Base-by-base conservation (phyloP, 495 filamentous ascomycete species). In the Neurospora sp. region DNA sequence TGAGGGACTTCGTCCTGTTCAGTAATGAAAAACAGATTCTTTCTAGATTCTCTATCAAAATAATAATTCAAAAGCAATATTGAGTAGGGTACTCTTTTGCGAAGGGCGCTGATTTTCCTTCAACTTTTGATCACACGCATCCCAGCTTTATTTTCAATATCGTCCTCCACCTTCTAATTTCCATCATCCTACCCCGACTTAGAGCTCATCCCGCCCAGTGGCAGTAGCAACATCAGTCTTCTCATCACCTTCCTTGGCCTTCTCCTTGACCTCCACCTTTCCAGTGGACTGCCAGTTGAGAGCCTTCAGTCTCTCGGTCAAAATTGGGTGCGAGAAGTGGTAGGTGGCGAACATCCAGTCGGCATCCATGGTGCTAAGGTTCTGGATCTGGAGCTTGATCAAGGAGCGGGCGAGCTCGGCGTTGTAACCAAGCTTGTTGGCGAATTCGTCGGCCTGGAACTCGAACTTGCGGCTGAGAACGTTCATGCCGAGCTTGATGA, bases 321-420 rank as follows among this genome's bases (percentile, higher is more conserved):
- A 87, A 76, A 98, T 98, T 1, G 96, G 96, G 83, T 99, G 96
- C 9, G 94, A 97, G 87, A 94, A 97, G 84, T 98, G 93, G 85
- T 98, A 99, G 85, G 91, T 94, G 36, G 96, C 94, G 82, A 97
- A 99, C 85, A 97, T 88, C 92, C 92, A 96, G 81, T 99, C 96
- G 48, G 96, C 96, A 81, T 99, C 96, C 95, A 98, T 98, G 72
- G 92, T 96, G 84, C 93, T 94, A 72, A 99, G 87, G 79, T 99
- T 99, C 84, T 98, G 93, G 81, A 98, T 93, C 82, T 99, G 96
- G 45, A 99, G 92, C 85, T 98, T 99, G 83, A 98, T 92, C 74
- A 99, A 87, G 19, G 93, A 94, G 73, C 89, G 84, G 11, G 94
- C 93, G 37, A 99, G 90, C 78, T 97, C 90, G 31, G 87, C 84